Evolutionary conservation across 1,139 yeast genomes (phyloP).

Genomic region (Suhomyces terraborum): DNA sequence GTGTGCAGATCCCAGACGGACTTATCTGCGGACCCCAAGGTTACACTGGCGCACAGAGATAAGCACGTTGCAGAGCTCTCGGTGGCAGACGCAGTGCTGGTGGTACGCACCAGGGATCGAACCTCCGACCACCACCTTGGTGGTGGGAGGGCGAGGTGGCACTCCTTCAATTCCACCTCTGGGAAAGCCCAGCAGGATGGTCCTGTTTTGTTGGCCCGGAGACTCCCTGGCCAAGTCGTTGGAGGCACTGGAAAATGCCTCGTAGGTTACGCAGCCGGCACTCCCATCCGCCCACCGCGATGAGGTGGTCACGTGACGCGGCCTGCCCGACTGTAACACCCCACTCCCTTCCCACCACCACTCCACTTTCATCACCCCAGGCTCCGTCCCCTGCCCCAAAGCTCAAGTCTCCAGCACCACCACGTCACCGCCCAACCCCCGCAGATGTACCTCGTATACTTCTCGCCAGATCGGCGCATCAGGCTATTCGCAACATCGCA

Average conservation of each 20-base stretch:
- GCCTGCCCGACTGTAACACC: too few species aligned
- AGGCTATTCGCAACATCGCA: conserved; percentile 5
- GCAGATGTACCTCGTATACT: conserved; percentile 2
- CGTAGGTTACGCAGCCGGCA: too few species aligned
- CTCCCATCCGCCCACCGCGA: too few species aligned
- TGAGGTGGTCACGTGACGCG: not conserved
- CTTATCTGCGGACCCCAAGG: not conserved
- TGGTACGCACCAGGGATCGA: not conserved
- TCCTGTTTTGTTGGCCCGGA: too few species aligned
- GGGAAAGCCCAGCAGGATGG: too few species aligned
- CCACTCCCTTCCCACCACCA: not conserved
- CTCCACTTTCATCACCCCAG: too few species aligned
- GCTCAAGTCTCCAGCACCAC: not conserved
- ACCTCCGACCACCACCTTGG: not conserved
- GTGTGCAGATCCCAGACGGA: conserved; percentile 1
- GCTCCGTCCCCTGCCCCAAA: too few species aligned
- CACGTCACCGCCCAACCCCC: conserved; percentile 1
- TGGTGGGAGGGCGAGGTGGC: too few species aligned
- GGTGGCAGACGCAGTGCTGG: too few species aligned
- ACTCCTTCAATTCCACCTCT: too few species aligned
- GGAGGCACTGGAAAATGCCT: too few species aligned
- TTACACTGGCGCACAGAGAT: conserved; percentile 4
- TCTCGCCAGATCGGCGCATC: not conserved
- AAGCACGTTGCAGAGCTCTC: conserved; percentile 9
- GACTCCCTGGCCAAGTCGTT: too few species aligned